A percentile compares a stretch with the other conserved stretches of the same genome.
Conservation (phyloP, 139 green algal species). For the Closterium sp. region DNA sequence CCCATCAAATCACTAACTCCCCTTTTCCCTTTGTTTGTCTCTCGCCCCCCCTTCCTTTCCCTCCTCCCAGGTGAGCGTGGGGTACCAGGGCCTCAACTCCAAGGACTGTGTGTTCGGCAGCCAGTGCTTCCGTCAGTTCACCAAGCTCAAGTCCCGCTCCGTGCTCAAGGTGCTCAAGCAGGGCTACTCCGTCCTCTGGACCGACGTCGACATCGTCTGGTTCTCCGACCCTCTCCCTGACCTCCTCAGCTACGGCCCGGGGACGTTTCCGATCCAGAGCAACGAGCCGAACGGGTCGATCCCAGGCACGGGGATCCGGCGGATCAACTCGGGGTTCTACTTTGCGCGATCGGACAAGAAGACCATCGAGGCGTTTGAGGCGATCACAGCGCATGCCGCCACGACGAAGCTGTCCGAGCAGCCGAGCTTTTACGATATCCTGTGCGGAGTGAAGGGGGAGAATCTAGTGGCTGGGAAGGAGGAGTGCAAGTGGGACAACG, state of each 20-base stretch:
- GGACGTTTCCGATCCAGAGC: constrained; percentile 27
- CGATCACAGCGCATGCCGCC: constrained; percentile 15
- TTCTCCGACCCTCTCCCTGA: neutral
- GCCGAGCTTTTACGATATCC: constrained; percentile 34
- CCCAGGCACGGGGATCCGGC: constrained; percentile 18
- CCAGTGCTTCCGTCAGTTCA: constrained; percentile 32
- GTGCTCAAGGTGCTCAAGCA: constrained; percentile 24
- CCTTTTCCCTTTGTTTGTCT: neutral
- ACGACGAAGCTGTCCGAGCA: constrained; percentile 32
- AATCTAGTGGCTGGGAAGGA: constrained; percentile 8
- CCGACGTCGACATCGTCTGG: constrained; percentile 27
- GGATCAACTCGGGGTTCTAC: constrained; percentile 42
- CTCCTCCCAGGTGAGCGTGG: neutral
- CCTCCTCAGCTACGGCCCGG: constrained; percentile 4
- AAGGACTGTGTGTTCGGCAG: constrained; percentile 17
- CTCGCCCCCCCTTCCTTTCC: neutral
- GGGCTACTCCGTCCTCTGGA: constrained; percentile 19
- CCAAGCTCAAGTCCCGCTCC: constrained; percentile 25
- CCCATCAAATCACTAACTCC: too few species aligned
- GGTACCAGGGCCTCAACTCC: neutral
- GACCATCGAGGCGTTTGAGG: constrained; percentile 24
- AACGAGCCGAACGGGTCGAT: constrained; percentile 15
- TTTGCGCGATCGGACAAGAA: constrained; percentile 8
- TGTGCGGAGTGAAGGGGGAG: constrained; percentile 27
- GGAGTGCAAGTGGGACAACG: neutral